These are phyloP conservation scores for Blakeslea trispora DNA, from an alignment of 371 early-diverging fungal genomes.

Conservation along the genomic window DNA sequence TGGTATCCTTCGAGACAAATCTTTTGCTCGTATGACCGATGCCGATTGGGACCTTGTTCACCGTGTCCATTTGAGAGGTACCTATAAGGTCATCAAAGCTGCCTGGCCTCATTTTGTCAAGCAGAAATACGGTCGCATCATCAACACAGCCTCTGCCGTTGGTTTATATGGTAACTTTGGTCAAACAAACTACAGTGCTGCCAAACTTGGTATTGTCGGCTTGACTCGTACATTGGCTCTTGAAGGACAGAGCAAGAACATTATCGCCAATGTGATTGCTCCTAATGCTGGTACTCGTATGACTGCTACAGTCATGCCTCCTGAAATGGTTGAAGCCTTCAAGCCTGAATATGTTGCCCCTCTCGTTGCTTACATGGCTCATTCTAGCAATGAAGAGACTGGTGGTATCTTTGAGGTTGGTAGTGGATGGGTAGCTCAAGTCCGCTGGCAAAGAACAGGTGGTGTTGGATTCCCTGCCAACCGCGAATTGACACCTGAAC, in stretches of 20 bases:
- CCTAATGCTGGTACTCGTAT: constrained; percentile 98
- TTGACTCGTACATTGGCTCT: constrained; percentile 90
- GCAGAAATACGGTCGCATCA: constrained; percentile 92
- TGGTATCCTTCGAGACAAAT: constrained; percentile 95
- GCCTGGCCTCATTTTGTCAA: constrained; percentile 95
- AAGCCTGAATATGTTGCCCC: constrained; percentile 98
- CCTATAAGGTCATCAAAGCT: constrained; percentile 94
- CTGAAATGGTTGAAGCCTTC: constrained; percentile 91
- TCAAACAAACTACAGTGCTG: constrained; percentile 95
- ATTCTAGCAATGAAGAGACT: constrained; percentile 81
- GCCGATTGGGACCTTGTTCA: constrained; percentile 95
- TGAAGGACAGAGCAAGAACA: constrained; percentile 94
- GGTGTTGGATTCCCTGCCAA: constrained; percentile 95
- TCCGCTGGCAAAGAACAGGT: constrained; percentile 90
- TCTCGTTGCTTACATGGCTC: constrained; percentile 88
- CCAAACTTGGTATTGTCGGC: constrained; percentile 93
- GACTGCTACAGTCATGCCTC: constrained; percentile 96
- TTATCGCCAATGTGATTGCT: constrained; percentile 91
- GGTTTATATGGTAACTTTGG: constrained; percentile 99
- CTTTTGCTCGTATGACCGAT: constrained; percentile 95
- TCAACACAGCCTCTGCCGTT: constrained; percentile 91
- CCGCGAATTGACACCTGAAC: constrained; percentile 82
- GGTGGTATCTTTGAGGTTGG: constrained; percentile 94
- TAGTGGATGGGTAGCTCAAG: constrained; percentile 89
- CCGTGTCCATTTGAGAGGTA: constrained; percentile 90